A percentile compares a stretch with the other conserved stretches of the same genome.
These are phyloP conservation scores for Primulina tabacum DNA, from an alignment of 257 asterid species.

Conservation along the genomic window DNA sequence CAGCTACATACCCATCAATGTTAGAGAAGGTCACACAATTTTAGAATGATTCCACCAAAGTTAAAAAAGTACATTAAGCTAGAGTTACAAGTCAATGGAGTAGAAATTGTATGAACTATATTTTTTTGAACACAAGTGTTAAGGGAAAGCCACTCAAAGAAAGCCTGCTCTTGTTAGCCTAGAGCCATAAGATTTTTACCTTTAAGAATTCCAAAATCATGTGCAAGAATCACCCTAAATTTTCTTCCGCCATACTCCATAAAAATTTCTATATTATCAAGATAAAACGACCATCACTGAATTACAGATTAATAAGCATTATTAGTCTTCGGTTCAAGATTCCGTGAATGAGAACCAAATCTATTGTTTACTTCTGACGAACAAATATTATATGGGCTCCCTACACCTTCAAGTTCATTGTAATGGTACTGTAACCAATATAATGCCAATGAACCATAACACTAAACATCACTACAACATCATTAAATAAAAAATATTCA, in stretches of 20 bases:
- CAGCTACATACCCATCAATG: conserved; percentile 58
- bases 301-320: no score
- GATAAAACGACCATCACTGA: not conserved
- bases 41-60: conserved; percentile 8
- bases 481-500: conserved; percentile 1
- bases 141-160: not conserved
- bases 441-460: conserved; percentile 6
- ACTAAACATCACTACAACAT: conserved; percentile 21
- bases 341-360: not conserved
- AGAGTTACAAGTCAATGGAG: conserved; percentile 16
- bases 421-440: conserved; percentile 9
- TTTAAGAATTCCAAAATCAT: not conserved
- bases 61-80: not conserved
- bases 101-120: not conserved
- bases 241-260: not conserved
- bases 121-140: not conserved
- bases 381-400: not conserved
- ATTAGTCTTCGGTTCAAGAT: not conserved
- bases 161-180: not conserved
- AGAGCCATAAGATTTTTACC: not conserved
- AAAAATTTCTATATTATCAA: not conserved
- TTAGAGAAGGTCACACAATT: conserved; percentile 19
- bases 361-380: not conserved
- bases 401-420: not conserved
- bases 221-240: not conserved